Base-by-base conservation (phyloP, 2,329 filamentous ascomycete species). In the Arachnomyces sp. region DNA sequence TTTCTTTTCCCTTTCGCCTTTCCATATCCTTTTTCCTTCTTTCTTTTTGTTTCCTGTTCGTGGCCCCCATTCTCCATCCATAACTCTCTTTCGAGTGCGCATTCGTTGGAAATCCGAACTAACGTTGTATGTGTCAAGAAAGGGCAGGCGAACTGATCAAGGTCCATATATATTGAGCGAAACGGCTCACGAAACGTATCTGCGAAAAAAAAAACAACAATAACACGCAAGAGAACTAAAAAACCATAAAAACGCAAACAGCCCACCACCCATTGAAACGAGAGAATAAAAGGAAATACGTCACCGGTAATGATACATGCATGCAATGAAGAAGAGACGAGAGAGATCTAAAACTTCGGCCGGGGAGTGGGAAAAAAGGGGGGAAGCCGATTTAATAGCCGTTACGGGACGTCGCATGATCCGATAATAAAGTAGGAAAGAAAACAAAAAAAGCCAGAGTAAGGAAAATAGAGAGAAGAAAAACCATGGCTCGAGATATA, bases 371-470 rank as follows among this genome's bases (percentile, higher is more conserved):
- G 25, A 36, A 36, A 14, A 32, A 41, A 33, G 28, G 25, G 28
- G 21, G 36, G 28, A 36, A 30, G 33, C 33, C 36, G 39, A 32
- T 14, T 31, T 35, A 15, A 36, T 39, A 37, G 18, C 25, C 18
- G 32, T 14, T 33, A 39, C 28, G 15, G 8, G 13, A n/a, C 13
- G 13, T 31, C 32, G 32, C 28, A 32, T 25, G n/a, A 32, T 31
- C 34, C 11, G 28, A 30, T 18, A 15, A 32, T 25, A 37, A 32
- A 36, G 28, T 14, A 38, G 25, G 33, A 37, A 42, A 13, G 39
- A 12, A 42, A 37, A 42, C 32, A 31, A 37, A 34, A 31, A 28
- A 28, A 36, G 33, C 15, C 31, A 31, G 31, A 38, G 32, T 31
- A 25, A 21, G 9, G 34, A 35, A 18, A n/a, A 25, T n/a, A 30